These are phyloP conservation scores for Psilocybe cubensis DNA, from an alignment of 768 basidiomycete genomes.

Conservation along the genomic window DNA sequence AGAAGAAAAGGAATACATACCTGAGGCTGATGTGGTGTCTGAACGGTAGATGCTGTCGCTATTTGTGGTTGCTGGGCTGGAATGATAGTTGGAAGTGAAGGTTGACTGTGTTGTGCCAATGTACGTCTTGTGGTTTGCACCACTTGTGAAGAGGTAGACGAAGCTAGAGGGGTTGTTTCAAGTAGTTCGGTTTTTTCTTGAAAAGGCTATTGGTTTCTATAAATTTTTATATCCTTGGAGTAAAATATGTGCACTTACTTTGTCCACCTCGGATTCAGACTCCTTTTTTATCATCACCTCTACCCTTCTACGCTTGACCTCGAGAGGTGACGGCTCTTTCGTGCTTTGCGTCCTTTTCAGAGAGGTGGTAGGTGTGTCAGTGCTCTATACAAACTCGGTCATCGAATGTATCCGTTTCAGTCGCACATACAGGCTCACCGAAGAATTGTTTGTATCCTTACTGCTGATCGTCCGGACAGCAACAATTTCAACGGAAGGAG, in stretches of 20 bases:
- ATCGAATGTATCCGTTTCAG: not conserved
- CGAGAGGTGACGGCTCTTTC: not conserved
- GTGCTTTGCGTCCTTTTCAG: too few species aligned
- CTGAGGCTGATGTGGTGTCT: too few species aligned
- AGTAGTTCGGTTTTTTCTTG: not conserved
- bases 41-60: too few species aligned
- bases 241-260: not conserved
- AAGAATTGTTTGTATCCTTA: not conserved
- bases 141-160: too few species aligned
- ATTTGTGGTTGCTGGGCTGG: too few species aligned
- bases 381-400: not conserved
- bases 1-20: too few species aligned
- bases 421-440: too few species aligned
- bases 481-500: conserved; percentile 11
- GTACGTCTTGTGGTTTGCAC: too few species aligned
- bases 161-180: too few species aligned
- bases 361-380: too few species aligned
- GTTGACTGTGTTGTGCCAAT: too few species aligned
- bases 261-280: not conserved
- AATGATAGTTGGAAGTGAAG: too few species aligned
- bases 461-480: not conserved
- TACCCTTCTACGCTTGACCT: not conserved
- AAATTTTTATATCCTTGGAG: not conserved
- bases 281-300: not conserved
- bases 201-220: not conserved